A percentile compares a stretch with the other conserved stretches of the same genome.
phyloP scores from a whole-genome alignment of 1,284 basidiomycete species.

The Inonotus obliquus region DNA sequence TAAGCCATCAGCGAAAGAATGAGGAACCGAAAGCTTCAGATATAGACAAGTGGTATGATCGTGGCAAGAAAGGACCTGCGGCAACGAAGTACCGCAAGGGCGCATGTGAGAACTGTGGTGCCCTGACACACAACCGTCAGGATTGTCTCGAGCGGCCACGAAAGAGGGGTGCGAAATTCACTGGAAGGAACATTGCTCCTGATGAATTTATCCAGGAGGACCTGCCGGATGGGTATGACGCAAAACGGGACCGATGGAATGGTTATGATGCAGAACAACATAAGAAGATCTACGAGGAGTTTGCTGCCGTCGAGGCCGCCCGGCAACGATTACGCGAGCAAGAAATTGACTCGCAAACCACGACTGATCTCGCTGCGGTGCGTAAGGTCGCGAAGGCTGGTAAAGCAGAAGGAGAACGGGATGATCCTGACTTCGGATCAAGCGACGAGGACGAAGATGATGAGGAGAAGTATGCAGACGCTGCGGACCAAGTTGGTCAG shows the following conservation, averaged over 20 bases:
- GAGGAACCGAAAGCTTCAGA: slow-evolving; percentile 65
- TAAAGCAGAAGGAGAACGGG: slow-evolving; percentile 51
- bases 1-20: slow-evolving; percentile 89
- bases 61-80: slow-evolving; percentile 84
- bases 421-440: slow-evolving; percentile 92
- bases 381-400: slow-evolving; percentile 83
- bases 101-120: slow-evolving; percentile 98
- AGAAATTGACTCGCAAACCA: slow-evolving; percentile 94
- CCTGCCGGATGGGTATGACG: slow-evolving; percentile 81
- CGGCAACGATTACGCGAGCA: slow-evolving; percentile 89
- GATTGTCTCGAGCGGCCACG: slow-evolving; percentile 97
- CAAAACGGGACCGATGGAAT: slow-evolving; percentile 98
- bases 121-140: slow-evolving; percentile 86
- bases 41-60: slow-evolving; percentile 90
- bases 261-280: slow-evolving; percentile 92
- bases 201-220: slow-evolving; percentile 84
- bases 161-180: slow-evolving; percentile 93
- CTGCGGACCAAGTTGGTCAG: slow-evolving; percentile 95
- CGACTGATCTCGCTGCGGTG: slow-evolving; percentile 80
- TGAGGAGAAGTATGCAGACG: slow-evolving; percentile 96
- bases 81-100: slow-evolving; percentile 97
- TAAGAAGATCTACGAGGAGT: slow-evolving; percentile 87
- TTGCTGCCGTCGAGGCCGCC: slow-evolving; percentile 89
- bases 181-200: slow-evolving; percentile 84
- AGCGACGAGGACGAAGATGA: slow-evolving; percentile 94